Evolutionary conservation across 306 rosid species (phyloP), one percentile per base, ranked within the genome.

Genomic region (Ceratonia siliqua): DNA sequence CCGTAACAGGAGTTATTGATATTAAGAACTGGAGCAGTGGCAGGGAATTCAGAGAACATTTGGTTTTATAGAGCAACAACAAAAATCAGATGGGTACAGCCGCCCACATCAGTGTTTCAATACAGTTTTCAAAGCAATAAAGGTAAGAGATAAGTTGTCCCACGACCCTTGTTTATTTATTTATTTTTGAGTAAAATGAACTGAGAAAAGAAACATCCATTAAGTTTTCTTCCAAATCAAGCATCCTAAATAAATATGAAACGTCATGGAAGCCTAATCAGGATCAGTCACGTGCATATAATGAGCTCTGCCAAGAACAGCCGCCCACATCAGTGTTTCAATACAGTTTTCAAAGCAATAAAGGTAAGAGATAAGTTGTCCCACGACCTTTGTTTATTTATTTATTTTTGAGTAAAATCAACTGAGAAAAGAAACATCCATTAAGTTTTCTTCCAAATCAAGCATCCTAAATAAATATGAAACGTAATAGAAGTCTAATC

Each of bases 1-100:
- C 48, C 24, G 68, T 45, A 79, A 81, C 46, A 64, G 28, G 50
- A 79, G 55, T 53, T 70, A 50, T 24, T 24, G 78, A 75, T 62
- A 39, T 45, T 61, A 48, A 76, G 66, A 22, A 15, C 15, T 28
- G 25, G 27, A 67, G 18, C 8, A 27, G 2, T 41, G 22, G 20
- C 56, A 41, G 21, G 28, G 28, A 11, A 13, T 36, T 42, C 22
- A 14, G 3, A 39, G 18, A 63, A 11, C 43, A 36, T 20, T 63
- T 20, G 70, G 33, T 39, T 22, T 38, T 35, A 20, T 24, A 11
- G 17, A 62, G 49, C 68, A 38, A 62, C 8, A 21, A n/a, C 42
- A 57, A 68, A 57, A 59, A 5, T 46, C 12, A 73, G 68, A n/a
- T 38, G 32, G 59, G 28, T 35, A 7, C 32, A 56, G 33, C 36